A percentile compares a stretch with the other conserved stretches of the same genome.
phyloP scores from a whole-genome alignment of 768 basidiomycete genomes.

The Mycena haematopus region DNA sequence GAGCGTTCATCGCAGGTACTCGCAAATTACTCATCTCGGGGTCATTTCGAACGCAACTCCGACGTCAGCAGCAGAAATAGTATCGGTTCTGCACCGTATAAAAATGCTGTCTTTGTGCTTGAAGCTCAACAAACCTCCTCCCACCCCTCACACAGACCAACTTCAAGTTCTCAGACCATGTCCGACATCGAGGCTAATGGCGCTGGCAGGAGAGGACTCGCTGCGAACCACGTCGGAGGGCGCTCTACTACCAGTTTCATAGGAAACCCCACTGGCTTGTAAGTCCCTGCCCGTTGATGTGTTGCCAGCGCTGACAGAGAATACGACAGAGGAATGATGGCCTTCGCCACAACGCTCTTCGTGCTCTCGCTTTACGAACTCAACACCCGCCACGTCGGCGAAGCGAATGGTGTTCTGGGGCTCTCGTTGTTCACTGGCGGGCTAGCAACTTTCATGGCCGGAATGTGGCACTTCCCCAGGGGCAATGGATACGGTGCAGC shows the following conservation, averaged over 20 bases:
- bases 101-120: neutral
- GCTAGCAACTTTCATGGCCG: slow-evolving; percentile 67
- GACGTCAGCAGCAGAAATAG: slow-evolving; percentile 14
- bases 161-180: slow-evolving; percentile 14
- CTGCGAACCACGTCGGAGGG: no score
- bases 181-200: slow-evolving; percentile 24
- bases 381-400: slow-evolving; percentile 44
- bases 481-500: slow-evolving; percentile 61
- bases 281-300: slow-evolving; percentile 11
- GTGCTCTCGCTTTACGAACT: slow-evolving; percentile 63
- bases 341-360: slow-evolving; percentile 62
- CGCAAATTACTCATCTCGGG: slow-evolving; percentile 17
- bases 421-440: slow-evolving; percentile 73
- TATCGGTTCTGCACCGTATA: slow-evolving; percentile 7
- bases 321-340: slow-evolving; percentile 52
- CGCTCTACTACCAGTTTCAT: slow-evolving; percentile 13
- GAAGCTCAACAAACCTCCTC: slow-evolving; percentile 7
- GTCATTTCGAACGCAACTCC: slow-evolving; percentile 2
- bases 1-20: slow-evolving; percentile 15
- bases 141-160: slow-evolving; percentile 10
- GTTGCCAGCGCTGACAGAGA: slow-evolving; percentile 2
- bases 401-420: slow-evolving; percentile 60
- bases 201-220: slow-evolving; percentile 3
- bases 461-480: slow-evolving; percentile 64
- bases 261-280: slow-evolving; percentile 20